Evolutionary conservation across 169 alveolate species (phyloP).

Genomic region (Theileria parva): DNA sequence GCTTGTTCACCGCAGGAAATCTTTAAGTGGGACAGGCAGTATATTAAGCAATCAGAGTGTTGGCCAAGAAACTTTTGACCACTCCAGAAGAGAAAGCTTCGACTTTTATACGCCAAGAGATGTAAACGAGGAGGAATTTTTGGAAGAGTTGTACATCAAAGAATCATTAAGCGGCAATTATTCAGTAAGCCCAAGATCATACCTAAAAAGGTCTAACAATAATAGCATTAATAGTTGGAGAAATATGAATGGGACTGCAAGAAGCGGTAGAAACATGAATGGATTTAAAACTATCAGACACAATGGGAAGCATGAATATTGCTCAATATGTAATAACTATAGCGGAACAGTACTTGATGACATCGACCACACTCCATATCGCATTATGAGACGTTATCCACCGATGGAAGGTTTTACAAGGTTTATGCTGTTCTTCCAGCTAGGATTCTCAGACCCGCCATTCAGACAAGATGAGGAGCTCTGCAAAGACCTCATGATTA

Average conservation of each 20-base stretch:
- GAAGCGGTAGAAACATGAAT: background rate
- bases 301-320: background rate
- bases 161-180: constrained; percentile 3
- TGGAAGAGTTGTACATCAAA: background rate
- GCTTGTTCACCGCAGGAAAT: background rate
- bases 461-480: constrained; percentile 68
- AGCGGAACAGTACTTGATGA: background rate
- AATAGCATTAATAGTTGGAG: background rate
- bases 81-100: background rate
- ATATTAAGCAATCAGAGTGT: background rate
- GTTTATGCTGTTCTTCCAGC: constrained; percentile 58
- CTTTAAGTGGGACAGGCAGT: background rate
- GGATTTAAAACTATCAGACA: background rate
- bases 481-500: constrained; percentile 63
- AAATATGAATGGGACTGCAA: background rate
- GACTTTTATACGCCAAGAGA: background rate
- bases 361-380: background rate
- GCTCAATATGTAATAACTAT: background rate
- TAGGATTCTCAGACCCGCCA: constrained; percentile 75
- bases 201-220: background rate
- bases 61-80: background rate
- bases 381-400: constrained; percentile 19
- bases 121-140: background rate
- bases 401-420: constrained; percentile 32
- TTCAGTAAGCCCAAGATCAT: background rate